phyloP scores from a whole-genome alignment of 2,329 filamentous ascomycete species.

The Hortaea sp. region DNA sequence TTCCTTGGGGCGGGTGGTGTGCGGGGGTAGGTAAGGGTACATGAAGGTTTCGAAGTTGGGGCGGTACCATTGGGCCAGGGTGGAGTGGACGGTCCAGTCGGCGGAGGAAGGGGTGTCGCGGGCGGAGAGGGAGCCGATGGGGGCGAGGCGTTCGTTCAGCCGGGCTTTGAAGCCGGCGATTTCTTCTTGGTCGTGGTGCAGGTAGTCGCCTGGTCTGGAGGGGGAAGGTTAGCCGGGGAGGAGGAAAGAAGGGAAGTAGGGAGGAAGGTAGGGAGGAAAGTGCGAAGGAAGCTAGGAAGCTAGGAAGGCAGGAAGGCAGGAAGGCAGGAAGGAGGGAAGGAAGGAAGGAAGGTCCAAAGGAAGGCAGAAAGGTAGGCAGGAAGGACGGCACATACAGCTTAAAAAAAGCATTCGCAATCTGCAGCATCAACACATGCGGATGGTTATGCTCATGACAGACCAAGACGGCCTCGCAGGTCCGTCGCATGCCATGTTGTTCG shows the following conservation, averaged over 20 bases:
- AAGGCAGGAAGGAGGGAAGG: too few relatives aligned
- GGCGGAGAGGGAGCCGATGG: constrained; percentile 64
- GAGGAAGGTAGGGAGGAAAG: too few relatives aligned
- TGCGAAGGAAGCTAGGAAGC: too few relatives aligned
- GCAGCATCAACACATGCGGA: constrained; percentile 95
- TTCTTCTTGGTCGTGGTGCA: constrained; percentile 81
- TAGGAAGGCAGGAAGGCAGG: too few relatives aligned
- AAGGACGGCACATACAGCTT: constrained; percentile 53
- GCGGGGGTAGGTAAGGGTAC: constrained; percentile 95
- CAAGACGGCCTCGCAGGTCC: constrained; percentile 91
- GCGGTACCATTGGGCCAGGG: constrained; percentile 94
- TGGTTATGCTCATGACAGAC: constrained; percentile 99
- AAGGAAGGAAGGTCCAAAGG: too few relatives aligned
- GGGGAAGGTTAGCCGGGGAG: not conserved
- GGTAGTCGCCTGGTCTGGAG: constrained; percentile 74
- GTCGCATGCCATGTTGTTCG: constrained; percentile 81
- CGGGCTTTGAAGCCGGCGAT: constrained; percentile 88
- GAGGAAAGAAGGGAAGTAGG: too few relatives aligned
- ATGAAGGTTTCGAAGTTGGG: constrained; percentile 99
- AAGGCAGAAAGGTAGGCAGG: too few relatives aligned
- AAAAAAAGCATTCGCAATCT: constrained; percentile 99
- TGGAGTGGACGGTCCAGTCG: constrained; percentile 92
- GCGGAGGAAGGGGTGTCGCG: constrained; percentile 44
- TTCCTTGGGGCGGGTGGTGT: constrained; percentile 94
- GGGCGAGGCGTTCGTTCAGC: constrained; percentile 85